Conservation (phyloP, 495 filamentous ascomycete species). For the Neurospora sp. region DNA sequence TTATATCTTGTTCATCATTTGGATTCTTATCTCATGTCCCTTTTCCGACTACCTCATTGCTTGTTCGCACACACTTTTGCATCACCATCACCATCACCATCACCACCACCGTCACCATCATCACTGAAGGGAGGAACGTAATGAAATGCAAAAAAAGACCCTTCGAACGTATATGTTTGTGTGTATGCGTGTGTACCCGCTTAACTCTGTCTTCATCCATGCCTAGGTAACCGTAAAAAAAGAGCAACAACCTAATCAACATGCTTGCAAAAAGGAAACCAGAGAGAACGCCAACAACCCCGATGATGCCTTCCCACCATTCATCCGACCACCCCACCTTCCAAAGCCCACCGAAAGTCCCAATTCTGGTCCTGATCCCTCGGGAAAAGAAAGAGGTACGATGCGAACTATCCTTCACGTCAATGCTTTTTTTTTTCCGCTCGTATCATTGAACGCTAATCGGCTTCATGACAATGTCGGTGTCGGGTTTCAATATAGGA, state of each 20-base stretch:
- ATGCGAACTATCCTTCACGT: neutral
- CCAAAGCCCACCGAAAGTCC: neutral
- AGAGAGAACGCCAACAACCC: neutral
- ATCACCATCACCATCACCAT: neutral
- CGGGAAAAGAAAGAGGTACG: neutral
- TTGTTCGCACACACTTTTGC: neutral
- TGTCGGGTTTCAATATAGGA: neutral
- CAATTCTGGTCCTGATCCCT: neutral
- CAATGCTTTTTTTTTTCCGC: neutral
- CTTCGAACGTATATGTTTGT: neutral
- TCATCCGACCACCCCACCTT: neutral
- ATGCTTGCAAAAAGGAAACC: neutral
- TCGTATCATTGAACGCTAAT: neutral
- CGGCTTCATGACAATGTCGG: neutral
- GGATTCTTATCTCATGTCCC: neutral
- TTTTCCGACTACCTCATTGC: neutral
- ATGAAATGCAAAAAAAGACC: neutral
- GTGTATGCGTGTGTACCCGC: neutral
- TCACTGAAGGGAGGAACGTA: neutral
- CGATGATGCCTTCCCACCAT: neutral
- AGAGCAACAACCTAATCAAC: neutral
- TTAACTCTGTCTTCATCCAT: neutral
- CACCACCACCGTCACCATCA: neutral
- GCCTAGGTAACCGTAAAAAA: neutral
- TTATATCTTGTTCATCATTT: neutral